Percentiles rank a stretch among this genome's conserved stretches.
phyloP scores from a whole-genome alignment of 768 basidiomycete species.

The Phlebiopsis flavidoalba region DNA sequence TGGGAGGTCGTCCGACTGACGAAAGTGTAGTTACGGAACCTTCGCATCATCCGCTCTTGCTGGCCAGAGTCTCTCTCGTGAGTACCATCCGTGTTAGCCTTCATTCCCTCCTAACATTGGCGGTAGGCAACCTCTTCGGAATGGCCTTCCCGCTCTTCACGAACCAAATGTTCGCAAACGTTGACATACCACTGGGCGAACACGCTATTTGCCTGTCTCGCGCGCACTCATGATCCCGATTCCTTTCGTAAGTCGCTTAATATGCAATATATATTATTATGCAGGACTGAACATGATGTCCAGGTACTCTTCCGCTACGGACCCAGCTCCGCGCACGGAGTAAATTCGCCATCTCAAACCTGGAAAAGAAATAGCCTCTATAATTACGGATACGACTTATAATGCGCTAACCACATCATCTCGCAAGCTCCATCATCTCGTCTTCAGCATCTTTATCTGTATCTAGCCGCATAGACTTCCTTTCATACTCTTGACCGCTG shows the following conservation, averaged over 20 bases:
- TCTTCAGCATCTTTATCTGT: no score
- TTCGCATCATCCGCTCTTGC: slow-evolving; percentile 54
- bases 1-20: not conserved
- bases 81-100: slow-evolving; percentile 16
- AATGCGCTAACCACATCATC: no score
- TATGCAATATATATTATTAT: not conserved
- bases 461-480: no score
- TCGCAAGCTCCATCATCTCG: no score
- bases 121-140: slow-evolving; percentile 27
- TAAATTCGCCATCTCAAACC: slow-evolving; percentile 17
- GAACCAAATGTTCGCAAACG: slow-evolving; percentile 35
- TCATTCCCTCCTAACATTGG: slow-evolving; percentile 18
- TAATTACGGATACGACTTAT: no score
- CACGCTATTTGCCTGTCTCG: slow-evolving; percentile 36
- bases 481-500: no score
- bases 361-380: not conserved
- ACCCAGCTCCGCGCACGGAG: slow-evolving; percentile 21
- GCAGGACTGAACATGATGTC: not conserved
- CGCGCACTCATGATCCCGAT: slow-evolving; percentile 38
- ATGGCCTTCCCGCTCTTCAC: slow-evolving; percentile 48
- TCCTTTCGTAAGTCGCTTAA: slow-evolving; percentile 31
- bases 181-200: slow-evolving; percentile 49
- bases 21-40: slow-evolving; percentile 29
- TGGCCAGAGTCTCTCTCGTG: slow-evolving; percentile 41
- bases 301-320: slow-evolving; percentile 23